These are phyloP conservation scores for Geosiphon pyriformis DNA, from an alignment of 192 early-diverging fungal genomes.

Conservation along the genomic window DNA sequence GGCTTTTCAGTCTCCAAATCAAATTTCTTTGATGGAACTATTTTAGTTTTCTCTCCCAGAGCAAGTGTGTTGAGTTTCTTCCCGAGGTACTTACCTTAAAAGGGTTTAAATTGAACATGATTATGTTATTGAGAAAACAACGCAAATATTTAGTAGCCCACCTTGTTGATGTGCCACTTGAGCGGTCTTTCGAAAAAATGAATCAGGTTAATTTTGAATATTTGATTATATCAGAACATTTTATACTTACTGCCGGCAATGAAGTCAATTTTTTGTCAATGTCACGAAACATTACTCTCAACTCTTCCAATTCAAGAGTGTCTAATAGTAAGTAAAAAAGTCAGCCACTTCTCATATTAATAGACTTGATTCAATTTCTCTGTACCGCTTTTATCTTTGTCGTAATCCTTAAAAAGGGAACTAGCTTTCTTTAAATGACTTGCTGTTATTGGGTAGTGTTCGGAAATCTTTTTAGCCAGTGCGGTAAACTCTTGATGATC, in stretches of 20 bases:
- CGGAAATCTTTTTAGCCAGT: constrained; percentile 36
- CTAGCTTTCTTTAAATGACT: constrained; percentile 45
- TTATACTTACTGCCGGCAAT: constrained; percentile 46
- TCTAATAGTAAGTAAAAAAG: constrained; percentile 20
- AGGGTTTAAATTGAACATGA: neutral
- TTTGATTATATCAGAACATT: too few species aligned
- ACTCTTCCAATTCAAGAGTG: constrained; percentile 47
- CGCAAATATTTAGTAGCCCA: neutral
- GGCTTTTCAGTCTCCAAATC: neutral
- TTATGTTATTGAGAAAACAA: neutral
- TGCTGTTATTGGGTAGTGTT: constrained; percentile 46
- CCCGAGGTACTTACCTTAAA: constrained; percentile 33
- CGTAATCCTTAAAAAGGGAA: constrained; percentile 42
- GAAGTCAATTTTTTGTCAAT: constrained; percentile 48
- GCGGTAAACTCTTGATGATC: constrained; percentile 46
- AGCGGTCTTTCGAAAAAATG: constrained; percentile 41
- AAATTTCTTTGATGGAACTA: neutral
- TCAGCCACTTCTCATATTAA: neutral
- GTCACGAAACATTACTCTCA: constrained; percentile 42
- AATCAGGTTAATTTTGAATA: constrained; percentile 1
- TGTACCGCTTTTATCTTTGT: constrained; percentile 40
- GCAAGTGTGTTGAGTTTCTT: constrained; percentile 37
- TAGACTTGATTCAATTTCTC: neutral
- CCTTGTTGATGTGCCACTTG: constrained; percentile 56
- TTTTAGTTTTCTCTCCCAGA: neutral